Evolutionary conservation across 2,329 filamentous ascomycete genomes (phyloP), one percentile per base, ranked within the genome.

Genomic region (Fusarium cicatricum): DNA sequence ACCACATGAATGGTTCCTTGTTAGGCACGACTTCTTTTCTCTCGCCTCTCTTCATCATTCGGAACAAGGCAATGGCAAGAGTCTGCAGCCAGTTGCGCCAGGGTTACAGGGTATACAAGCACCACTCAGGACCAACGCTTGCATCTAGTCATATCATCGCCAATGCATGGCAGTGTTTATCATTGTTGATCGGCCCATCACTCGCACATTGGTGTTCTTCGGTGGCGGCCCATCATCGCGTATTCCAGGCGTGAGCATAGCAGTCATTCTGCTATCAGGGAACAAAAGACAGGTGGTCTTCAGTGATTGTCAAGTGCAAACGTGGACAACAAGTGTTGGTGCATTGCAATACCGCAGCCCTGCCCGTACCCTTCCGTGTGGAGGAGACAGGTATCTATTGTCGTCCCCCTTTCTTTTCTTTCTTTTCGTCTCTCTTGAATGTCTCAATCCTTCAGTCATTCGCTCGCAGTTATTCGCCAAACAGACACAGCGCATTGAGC

Each of bases 31-130:
- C 26, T 17, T 26, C 37, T 33, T 38, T 60, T 54, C 49, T 60
- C 54, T 50, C 52, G 54, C 61, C 49, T 58, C 53, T 65, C 54
- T 26, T 40, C 47, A 16, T 37, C 39, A 12, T 32, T 34, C 28
- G 34, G 41, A 42, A 38, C 37, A 41, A 53, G 48, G 39, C 29
- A 49, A 41, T 51, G 33, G 28, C 36, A 26, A 56, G 44, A 55
- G 36, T 55, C 40, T 45, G 26, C 29, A n/a, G n/a, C n/a, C 21
- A 46, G 46, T 52, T 55, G 39, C 36, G 38, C 32, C 46, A 37
- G 41, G 37, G 39, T 33, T 51, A 32, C 38, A 56, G 50, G 48
- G 47, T 41, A 61, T 43, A 43, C 41, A 38, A 26, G 16, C 46
- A 29, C 52, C 46, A 34, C 37, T 48, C 39, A 48, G 40, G 43